Evolutionary conservation across 1,284 basidiomycete species (phyloP).

Genomic region (Taiwanofungus camphoratus): DNA sequence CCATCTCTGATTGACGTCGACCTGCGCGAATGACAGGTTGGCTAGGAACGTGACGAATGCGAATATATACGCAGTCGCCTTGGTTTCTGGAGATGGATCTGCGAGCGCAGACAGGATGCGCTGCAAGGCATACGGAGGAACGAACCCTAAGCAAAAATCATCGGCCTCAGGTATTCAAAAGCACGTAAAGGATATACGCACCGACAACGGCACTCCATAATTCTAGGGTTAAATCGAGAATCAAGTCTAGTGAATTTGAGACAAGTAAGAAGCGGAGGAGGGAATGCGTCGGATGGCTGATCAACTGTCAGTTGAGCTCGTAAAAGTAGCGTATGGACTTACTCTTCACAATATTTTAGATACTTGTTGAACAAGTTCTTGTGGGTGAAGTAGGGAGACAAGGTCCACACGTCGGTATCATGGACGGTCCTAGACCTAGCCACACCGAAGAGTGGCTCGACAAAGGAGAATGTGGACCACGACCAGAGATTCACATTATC

Average conservation of each 20-base stretch:
- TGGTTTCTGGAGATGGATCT: slow-evolving; percentile 40
- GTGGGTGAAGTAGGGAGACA: slow-evolving; percentile 69
- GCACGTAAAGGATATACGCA: neutral
- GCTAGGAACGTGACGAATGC: slow-evolving; percentile 62
- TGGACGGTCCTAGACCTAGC: slow-evolving; percentile 53
- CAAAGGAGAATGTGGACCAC: slow-evolving; percentile 77
- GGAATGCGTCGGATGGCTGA: slow-evolving; percentile 47
- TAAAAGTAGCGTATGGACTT: slow-evolving; percentile 1
- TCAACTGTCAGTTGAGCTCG: slow-evolving; percentile 1
- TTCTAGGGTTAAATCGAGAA: slow-evolving; percentile 50
- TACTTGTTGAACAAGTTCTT: slow-evolving; percentile 65
- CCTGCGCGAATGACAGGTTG: slow-evolving; percentile 64
- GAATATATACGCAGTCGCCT: slow-evolving; percentile 60
- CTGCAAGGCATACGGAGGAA: slow-evolving; percentile 57
- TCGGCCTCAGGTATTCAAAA: neutral
- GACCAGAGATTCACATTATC: slow-evolving; percentile 71
- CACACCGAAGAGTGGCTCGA: slow-evolving; percentile 63
- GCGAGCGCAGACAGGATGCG: slow-evolving; percentile 47
- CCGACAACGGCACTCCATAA: slow-evolving; percentile 59
- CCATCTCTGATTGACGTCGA: slow-evolving; percentile 62
- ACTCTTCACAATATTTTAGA: slow-evolving; percentile 44
- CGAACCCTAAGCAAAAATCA: slow-evolving; percentile 35
- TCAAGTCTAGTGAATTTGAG: slow-evolving; percentile 72
- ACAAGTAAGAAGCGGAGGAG: slow-evolving; percentile 58
- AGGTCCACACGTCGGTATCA: slow-evolving; percentile 64